A percentile compares a stretch with the other conserved stretches of the same genome.
Conservation (phyloP, 768 basidiomycete genomes). For the Mycena rebaudengoi region DNA sequence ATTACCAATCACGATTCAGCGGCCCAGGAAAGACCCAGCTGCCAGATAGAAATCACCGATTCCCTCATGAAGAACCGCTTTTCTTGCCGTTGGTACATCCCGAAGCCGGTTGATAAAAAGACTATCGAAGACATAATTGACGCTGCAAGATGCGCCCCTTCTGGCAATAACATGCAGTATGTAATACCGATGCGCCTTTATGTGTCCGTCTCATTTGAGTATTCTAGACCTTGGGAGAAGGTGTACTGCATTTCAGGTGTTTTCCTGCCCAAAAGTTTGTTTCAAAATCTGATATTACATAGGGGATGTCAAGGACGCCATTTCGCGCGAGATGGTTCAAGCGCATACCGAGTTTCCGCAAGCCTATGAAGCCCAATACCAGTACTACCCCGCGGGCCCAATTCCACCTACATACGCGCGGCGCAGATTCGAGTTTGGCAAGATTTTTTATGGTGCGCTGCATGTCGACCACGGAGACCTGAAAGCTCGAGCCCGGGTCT, state of each 20-base stretch:
- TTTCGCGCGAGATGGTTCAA: slow-evolving; percentile 19
- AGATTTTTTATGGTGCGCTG: neutral
- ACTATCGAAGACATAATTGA: slow-evolving; percentile 24
- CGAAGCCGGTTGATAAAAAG: slow-evolving; percentile 5
- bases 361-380: slow-evolving; percentile 11
- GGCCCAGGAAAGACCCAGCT: neutral
- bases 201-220: neutral
- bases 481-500: neutral
- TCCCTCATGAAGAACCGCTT: slow-evolving; percentile 20
- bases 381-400: neutral
- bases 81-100: slow-evolving; percentile 22
- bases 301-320: slow-evolving; percentile 12
- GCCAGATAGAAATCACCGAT: slow-evolving; percentile 6
- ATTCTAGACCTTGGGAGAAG: slow-evolving; percentile 26
- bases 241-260: slow-evolving; percentile 22
- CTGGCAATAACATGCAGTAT: slow-evolving; percentile 27
- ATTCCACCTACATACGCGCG: neutral
- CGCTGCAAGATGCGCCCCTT: slow-evolving; percentile 21
- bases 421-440: slow-evolving; percentile 15
- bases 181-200: neutral
- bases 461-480: slow-evolving; percentile 4
- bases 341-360: neutral
- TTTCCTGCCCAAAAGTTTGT: neutral
- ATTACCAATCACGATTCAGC: slow-evolving; percentile 10
- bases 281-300: neutral